Conservation (phyloP, 192 early-diverging fungal genomes). For the Podochytrium sp. region DNA sequence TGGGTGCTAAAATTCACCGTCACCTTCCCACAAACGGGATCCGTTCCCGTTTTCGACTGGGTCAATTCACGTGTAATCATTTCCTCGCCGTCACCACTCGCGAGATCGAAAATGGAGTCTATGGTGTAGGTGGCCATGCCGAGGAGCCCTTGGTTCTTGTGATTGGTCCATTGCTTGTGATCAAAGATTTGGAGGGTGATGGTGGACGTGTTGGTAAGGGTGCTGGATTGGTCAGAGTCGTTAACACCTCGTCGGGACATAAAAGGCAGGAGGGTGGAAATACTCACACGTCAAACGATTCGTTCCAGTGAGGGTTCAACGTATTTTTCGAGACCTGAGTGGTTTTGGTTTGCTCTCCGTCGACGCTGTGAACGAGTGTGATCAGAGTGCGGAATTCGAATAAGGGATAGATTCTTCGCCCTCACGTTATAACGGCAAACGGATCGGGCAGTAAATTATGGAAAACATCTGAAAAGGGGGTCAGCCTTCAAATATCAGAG, state of each 20-base stretch:
- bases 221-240: too few species aligned
- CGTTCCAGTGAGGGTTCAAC: constrained; percentile 97
- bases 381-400: too few species aligned
- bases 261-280: too few species aligned
- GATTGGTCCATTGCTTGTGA: constrained; percentile 92
- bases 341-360: constrained; percentile 94
- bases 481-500: neutral
- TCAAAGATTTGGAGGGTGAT: constrained; percentile 97
- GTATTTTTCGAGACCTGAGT: constrained; percentile 86
- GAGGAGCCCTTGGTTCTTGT: constrained; percentile 68
- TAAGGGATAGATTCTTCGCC: too few species aligned
- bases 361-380: constrained; percentile 50
- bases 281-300: constrained; percentile 79
- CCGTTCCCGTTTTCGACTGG: constrained; percentile 80
- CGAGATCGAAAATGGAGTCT: constrained; percentile 79
- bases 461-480: neutral
- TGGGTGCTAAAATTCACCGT: constrained; percentile 74
- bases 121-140: constrained; percentile 89
- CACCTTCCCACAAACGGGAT: constrained; percentile 85
- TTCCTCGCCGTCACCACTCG: constrained; percentile 79
- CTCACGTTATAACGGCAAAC: constrained; percentile 88
- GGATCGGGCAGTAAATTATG: constrained; percentile 86
- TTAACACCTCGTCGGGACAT: too few species aligned
- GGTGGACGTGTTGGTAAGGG: constrained; percentile 74
- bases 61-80: constrained; percentile 85